Base-by-base conservation (phyloP, 352 stramenopile genomes). In the Phytophthora pseudosyringae region DNA sequence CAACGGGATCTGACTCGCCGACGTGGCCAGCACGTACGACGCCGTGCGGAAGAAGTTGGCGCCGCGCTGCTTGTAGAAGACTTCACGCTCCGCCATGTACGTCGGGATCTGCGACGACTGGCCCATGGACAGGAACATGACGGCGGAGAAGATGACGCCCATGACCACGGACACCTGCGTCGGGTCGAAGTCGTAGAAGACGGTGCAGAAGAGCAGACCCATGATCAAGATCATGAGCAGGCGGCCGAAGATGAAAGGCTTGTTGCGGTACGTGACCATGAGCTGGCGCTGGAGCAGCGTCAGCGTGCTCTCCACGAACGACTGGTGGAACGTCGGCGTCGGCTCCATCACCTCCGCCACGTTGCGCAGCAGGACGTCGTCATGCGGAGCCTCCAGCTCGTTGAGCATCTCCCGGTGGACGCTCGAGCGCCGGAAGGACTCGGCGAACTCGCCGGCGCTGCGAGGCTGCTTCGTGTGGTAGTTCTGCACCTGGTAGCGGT, bases 61-160 rank as follows among this genome's bases (percentile, higher is more conserved):
- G 18, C 87, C 80, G 0, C 74, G 71, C 33, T 96, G 88, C 59
- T 93, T 94, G 77, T 95, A 94, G 69, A 91, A 96, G 11, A 89
- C 57, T 0, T 62, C 73, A 13, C 76, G 78, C 28, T 73, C 69
- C 4, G 77, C 70, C 60, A 95, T 82, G 45, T 94, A 86, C 33
- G 75, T 77, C 18, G 83, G 73, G 29, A 97, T 60, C 52, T 88
- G 76, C 3, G 84, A 53, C 52, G 90, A 90, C 21, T 81, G 76
- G 15, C 85, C 83, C 43, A 97, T 62, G 13, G 75, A 81, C 4
- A 91, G 63, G 59, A 93, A 95, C 62, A 97, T 81, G 29, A 88
- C 74, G 33, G 63, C 73, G 31, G 88, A 76, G 59, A 96, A 97
- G 6, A 97, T 63, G 36, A 67, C 53, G 15, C 91, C 88, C 26